Conservation (phyloP, 208 protist species). For the Naegleria gruberi region DNA sequence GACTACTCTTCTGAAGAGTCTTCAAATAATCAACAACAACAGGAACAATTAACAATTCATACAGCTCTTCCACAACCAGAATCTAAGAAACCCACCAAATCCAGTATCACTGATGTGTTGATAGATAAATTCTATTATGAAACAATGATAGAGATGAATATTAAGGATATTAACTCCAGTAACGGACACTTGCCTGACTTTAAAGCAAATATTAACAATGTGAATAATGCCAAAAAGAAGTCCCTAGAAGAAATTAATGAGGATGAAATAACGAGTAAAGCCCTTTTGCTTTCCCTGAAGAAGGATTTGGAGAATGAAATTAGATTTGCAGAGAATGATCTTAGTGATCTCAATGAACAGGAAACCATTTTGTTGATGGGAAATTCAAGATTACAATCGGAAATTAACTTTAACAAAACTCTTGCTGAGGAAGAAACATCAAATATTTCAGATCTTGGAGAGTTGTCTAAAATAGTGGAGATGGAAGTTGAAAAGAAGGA, state of each 20-base stretch:
- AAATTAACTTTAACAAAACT: neutral
- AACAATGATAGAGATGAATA: neutral
- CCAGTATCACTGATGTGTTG: neutral
- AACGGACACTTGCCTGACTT: neutral
- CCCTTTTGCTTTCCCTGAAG: neutral
- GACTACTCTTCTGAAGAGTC: no score
- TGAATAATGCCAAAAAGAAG: neutral
- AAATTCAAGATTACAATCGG: neutral
- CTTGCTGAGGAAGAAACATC: neutral
- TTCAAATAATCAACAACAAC: no score
- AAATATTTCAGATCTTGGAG: neutral
- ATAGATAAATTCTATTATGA: neutral
- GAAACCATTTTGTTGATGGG: neutral
- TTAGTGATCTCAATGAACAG: neutral
- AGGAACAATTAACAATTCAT: no score
- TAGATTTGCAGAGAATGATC: neutral
- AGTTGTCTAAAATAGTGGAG: neutral
- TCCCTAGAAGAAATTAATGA: neutral
- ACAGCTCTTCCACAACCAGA: no score
- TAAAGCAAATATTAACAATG: neutral
- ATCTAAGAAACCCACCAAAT: no score
- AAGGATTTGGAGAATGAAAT: neutral
- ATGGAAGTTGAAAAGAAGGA: neutral
- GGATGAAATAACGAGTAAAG: neutral
- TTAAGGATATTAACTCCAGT: neutral